Evolutionary conservation across 345 rosid genomes (phyloP), one percentile per base, ranked within the genome.

Genomic region (Hypericum androsaemum): DNA sequence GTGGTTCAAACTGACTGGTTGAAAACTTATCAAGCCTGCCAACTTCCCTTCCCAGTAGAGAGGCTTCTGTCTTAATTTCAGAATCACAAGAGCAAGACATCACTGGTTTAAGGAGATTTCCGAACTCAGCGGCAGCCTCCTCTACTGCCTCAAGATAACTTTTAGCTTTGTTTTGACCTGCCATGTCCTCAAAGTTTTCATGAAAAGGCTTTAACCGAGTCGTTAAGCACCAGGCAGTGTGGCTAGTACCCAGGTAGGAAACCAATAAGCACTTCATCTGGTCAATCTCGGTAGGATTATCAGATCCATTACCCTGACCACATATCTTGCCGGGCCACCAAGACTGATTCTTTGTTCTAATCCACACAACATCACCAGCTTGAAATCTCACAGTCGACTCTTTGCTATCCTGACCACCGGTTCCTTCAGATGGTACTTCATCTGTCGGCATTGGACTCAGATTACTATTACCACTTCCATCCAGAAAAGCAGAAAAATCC

Each of bases 241-340:
- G 74, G 67, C 64, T 45, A 65, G 48, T 69, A 11, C 83, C 92
- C 51, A 82, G 61, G 60, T 67, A 73, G 4, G 76, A 65, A 43
- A 86, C 89, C 56, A 72, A 58, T 41, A 76, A 57, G 64, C 68
- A 51, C 54, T 75, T 72, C 53, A 39, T 50, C 60, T 36, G 43
- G 35, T 59, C 61, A 57, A 38, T 49, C 17, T 70, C 53, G 8
- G 39, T 57, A 39, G 64, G 58, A 72, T 64, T 51, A 43, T 41
- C 55, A 3, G 64, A 41, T 48, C 57, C 73, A 54, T 66, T 58
- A 49, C 51, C 60, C 48, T 80, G 76, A 78, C 71, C 74, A 37
- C 63, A 58, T 39, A 87, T 64, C 78, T 78, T 84, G 54, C 95
- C 96, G 0, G 95, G 95, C 96, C 98, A 86, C 96, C 98, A 90